phyloP scores from a whole-genome alignment of 768 basidiomycete genomes.

The Agrocybe pediades region DNA sequence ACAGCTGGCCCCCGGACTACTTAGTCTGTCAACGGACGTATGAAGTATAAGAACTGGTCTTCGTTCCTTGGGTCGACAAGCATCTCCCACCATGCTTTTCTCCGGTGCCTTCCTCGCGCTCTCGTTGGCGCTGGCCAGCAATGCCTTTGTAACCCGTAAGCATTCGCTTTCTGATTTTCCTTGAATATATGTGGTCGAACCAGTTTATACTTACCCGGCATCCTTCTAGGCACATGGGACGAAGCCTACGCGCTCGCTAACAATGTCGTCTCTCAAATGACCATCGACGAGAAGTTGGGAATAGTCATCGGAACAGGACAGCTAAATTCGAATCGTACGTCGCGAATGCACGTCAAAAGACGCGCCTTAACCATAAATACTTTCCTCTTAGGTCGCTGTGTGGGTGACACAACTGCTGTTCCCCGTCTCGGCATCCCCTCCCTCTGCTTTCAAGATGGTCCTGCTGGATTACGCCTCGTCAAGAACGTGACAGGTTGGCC shows the following conservation, averaged over 20 bases:
- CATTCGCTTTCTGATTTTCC: not conserved
- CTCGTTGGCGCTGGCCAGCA: not conserved
- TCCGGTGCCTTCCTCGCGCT: not conserved
- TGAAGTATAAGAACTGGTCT: not conserved
- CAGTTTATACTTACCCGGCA: not conserved
- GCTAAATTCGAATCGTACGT: constrained; percentile 36
- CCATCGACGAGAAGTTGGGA: constrained; percentile 46
- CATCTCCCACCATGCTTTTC: not conserved
- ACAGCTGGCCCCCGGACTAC: not conserved
- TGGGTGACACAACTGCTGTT: constrained; percentile 47
- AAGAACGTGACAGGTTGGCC: constrained; percentile 56
- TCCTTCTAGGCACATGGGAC: constrained; percentile 43
- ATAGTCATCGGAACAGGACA: constrained; percentile 48
- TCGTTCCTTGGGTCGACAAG: not conserved
- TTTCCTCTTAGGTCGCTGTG: constrained; percentile 39
- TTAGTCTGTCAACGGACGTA: not conserved
- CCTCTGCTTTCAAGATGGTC: constrained; percentile 51
- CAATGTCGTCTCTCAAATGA: constrained; percentile 37
- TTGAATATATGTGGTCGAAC: not conserved
- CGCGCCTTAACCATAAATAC: not conserved
- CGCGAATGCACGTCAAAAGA: not conserved
- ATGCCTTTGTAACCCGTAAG: constrained; percentile 16
- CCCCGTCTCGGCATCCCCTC: constrained; percentile 43
- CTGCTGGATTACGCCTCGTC: constrained; percentile 43
- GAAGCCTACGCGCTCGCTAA: constrained; percentile 42